These are phyloP conservation scores for Candida montana DNA, from an alignment of 805 yeast species.

Conservation along the genomic window DNA sequence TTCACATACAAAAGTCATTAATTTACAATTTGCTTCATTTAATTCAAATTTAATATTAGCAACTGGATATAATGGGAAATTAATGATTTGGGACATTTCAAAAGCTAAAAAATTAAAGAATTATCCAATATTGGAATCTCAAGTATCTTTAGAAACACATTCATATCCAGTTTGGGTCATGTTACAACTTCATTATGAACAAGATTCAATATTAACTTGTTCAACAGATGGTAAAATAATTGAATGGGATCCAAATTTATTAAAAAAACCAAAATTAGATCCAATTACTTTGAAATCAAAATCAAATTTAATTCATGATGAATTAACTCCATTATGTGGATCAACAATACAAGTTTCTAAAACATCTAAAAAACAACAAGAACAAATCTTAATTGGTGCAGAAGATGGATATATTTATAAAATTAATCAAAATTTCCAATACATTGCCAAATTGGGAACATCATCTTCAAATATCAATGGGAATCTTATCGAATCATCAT, in stretches of 20 bases:
- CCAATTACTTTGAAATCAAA: conserved; percentile 23
- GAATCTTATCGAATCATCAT: conserved; percentile 17
- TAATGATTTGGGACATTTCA: conserved; percentile 43
- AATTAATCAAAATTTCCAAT: conserved; percentile 21
- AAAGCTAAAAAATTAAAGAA: conserved; percentile 8
- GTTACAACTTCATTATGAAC: conserved; percentile 13
- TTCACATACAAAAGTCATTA: conserved; percentile 35
- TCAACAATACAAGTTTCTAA: conserved; percentile 13
- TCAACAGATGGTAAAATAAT: conserved; percentile 29
- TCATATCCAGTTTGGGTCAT: conserved; percentile 22
- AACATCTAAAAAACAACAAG: background rate
- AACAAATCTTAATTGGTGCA: conserved; percentile 23
- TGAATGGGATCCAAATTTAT: conserved; percentile 26
- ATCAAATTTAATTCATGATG: conserved; percentile 24
- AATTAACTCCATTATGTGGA: conserved; percentile 25
- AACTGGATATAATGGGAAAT: conserved; percentile 44
- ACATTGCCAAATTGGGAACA: conserved; percentile 10
- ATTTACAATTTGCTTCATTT: conserved; percentile 35
- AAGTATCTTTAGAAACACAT: conserved; percentile 15
- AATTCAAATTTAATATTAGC: conserved; percentile 39
- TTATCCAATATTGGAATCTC: conserved; percentile 15
- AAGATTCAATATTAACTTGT: conserved; percentile 20
- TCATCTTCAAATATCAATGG: conserved; percentile 9
- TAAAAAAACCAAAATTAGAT: conserved; percentile 20
- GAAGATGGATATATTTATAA: conserved; percentile 31